These are phyloP conservation scores for Pythium coloratum DNA, from an alignment of 352 stramenopile species.

Conservation along the genomic window DNA sequence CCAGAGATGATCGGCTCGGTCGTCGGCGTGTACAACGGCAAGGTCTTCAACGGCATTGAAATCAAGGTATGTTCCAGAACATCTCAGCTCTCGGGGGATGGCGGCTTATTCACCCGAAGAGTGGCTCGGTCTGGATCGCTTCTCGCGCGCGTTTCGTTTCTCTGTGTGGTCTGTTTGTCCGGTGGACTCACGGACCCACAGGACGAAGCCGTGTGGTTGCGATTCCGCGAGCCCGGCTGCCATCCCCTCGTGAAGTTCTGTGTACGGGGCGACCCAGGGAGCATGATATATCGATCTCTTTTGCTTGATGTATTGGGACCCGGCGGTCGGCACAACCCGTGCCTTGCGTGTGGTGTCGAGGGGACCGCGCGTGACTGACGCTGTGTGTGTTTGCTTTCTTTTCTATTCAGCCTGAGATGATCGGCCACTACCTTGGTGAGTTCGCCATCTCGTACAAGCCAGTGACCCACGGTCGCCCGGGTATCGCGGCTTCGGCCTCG, in stretches of 20 bases:
- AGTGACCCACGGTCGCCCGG: slow-evolving; percentile 97
- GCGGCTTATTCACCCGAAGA: slow-evolving; percentile 78
- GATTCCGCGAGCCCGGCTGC: slow-evolving; percentile 36
- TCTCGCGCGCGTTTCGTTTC: not conserved
- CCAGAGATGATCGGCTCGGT: slow-evolving; percentile 99
- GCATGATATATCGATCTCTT: slow-evolving; percentile 30
- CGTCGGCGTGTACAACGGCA: slow-evolving; percentile 99
- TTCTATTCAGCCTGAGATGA: slow-evolving; percentile 94
- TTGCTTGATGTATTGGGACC: slow-evolving; percentile 21
- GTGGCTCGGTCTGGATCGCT: slow-evolving; percentile 25
- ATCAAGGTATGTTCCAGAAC: slow-evolving; percentile 97
- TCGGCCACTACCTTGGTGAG: slow-evolving; percentile 99
- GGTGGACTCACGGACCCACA: not conserved
- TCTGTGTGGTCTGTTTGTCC: not conserved
- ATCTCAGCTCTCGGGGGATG: slow-evolving; percentile 78
- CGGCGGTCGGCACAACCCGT: slow-evolving; percentile 24
- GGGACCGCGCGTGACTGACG: slow-evolving; percentile 23
- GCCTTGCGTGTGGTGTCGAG: slow-evolving; percentile 20
- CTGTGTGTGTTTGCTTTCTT: slow-evolving; percentile 13
- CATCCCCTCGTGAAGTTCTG: slow-evolving; percentile 85
- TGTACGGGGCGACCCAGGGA: slow-evolving; percentile 90
- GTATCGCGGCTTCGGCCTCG: slow-evolving; percentile 98
- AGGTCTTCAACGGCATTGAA: slow-evolving; percentile 99
- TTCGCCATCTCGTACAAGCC: slow-evolving; percentile 99
- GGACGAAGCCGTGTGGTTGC: not conserved